phyloP scores from a whole-genome alignment of 257 asterid species.

The Lycium barbarum region DNA sequence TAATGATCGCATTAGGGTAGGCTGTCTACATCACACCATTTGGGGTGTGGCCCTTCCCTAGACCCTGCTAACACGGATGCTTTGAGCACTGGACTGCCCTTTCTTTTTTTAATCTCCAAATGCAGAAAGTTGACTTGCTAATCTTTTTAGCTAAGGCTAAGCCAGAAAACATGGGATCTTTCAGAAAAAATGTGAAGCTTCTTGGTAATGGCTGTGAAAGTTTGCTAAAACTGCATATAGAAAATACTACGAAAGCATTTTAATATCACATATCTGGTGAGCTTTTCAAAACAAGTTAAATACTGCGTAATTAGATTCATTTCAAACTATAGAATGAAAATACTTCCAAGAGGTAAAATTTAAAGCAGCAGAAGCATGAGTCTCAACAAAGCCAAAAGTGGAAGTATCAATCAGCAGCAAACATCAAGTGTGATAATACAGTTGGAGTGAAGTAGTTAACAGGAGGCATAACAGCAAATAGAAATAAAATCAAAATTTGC shows the following conservation, averaged over 20 bases:
- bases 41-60: too few relatives aligned
- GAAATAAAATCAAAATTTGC: too few relatives aligned
- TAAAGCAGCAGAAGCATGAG: background rate
- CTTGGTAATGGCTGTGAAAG: background rate
- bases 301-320: background rate
- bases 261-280: background rate
- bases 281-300: background rate
- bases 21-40: too few relatives aligned
- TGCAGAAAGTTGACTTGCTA: background rate
- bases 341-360: background rate
- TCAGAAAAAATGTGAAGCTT: background rate
- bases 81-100: too few relatives aligned
- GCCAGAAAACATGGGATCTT: background rate
- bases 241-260: background rate
- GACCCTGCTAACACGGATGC: too few relatives aligned
- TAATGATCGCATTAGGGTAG: too few relatives aligned
- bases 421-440: background rate
- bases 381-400: background rate
- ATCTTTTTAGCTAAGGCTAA: background rate
- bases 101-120: background rate
- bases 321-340: background rate
- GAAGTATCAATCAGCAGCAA: background rate
- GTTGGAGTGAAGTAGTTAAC: background rate
- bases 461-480: background rate
- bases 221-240: background rate